Conservation (phyloP, 2,329 filamentous ascomycete species). For the Huntiella decipiens region DNA sequence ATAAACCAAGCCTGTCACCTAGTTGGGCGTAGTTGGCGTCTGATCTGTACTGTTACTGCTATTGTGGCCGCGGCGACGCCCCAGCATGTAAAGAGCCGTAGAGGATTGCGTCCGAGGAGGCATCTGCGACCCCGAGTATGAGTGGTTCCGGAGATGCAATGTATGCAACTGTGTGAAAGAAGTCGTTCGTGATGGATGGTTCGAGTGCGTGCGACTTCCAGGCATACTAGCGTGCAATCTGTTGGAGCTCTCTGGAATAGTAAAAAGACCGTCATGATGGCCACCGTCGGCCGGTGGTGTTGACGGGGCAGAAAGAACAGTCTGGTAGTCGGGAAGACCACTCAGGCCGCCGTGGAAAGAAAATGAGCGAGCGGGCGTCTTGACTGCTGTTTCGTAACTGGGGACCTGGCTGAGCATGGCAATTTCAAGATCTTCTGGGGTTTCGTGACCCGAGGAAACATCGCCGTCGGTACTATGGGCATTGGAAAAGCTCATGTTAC, state of each 20-base stretch:
- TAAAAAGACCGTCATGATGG: conserved; percentile 9
- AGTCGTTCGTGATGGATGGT: conserved; percentile 10
- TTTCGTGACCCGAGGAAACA: conserved; percentile 29
- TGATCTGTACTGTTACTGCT: background rate
- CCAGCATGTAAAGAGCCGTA: conserved; percentile 9
- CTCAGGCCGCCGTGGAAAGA: conserved; percentile 26
- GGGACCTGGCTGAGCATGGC: conserved; percentile 53
- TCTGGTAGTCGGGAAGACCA: conserved; percentile 46
- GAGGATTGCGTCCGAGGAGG: conserved; percentile 11
- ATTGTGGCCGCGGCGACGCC: conserved; percentile 2
- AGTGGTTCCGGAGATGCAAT: conserved; percentile 10
- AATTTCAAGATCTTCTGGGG: conserved; percentile 38
- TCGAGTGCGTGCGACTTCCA: conserved; percentile 9
- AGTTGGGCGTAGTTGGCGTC: background rate
- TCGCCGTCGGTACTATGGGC: conserved; percentile 25
- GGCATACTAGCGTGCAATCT: conserved; percentile 10
- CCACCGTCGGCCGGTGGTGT: conserved; percentile 8
- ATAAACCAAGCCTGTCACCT: background rate
- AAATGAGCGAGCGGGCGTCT: conserved; percentile 38
- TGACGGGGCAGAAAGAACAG: conserved; percentile 28
- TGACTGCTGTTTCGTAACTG: conserved; percentile 57
- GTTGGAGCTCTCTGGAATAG: conserved; percentile 7
- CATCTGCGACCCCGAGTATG: conserved; percentile 11
- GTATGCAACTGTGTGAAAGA: conserved; percentile 11
- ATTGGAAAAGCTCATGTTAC: conserved; percentile 12